Evolutionary conservation across 2,329 filamentous ascomycete genomes (phyloP), one percentile per base, ranked within the genome.

Genomic region (Penicillium janthinellum): DNA sequence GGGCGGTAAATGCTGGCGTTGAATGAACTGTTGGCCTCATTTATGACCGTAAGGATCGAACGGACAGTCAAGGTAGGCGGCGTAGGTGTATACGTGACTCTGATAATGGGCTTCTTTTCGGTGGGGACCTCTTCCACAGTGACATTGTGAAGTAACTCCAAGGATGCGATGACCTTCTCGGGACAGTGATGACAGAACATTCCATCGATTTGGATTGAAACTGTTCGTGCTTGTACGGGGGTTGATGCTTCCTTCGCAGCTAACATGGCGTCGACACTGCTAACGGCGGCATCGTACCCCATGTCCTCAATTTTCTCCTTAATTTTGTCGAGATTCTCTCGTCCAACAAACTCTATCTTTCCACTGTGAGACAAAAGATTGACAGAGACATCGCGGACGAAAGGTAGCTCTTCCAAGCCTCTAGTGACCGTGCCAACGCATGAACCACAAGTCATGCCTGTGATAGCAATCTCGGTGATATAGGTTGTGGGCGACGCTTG

Each of bases 161-260:
- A 56, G 5, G 74, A 70, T 7, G 65, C 56, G 11, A 75, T 54
- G 12, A 81, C 68, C 47, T 74, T 79, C 35, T 81, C 78, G 0
- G 89, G 88, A 66, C 90, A 93, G 68, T 90, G 86, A 14, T 84
- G 81, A 74, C 90, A 93, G 74, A 90, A 91, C 77, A 93, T 88
- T 51, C 90, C 90, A 52, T 89, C 83, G 51, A 94, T 79, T 41
- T 76, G 76, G 58, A 93, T 86, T 57, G 88, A 84, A 2, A 91
- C 82, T 0, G 85, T 86, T 49, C 90, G 80, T 53, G 80, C 73
- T 49, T 67, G 65, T 0, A 59, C 48, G 4, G 61, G 62, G 4
- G 64, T 57, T 28, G 67, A 60, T 42, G 75, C 66, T 15, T 75
- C 64, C 1, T 71, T 60, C 15, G 81, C 66, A 28, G 77, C 34